Evolutionary conservation across 441 rosid species (phyloP), one percentile per base, ranked within the genome.

Genomic region (Syzygium malaccense): DNA sequence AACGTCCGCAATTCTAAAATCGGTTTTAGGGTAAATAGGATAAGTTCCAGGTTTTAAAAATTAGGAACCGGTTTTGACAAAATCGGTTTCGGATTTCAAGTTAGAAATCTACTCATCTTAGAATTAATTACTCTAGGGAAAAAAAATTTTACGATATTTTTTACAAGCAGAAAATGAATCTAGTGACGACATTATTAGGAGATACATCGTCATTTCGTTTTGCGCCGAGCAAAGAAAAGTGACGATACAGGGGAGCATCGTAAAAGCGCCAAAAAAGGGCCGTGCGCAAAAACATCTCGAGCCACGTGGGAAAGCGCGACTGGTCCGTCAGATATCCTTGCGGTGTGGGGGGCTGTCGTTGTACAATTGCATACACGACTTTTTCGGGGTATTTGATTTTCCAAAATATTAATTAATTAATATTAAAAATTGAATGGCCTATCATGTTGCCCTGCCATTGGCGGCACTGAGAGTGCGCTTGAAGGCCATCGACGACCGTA

Each of bases 271-370:
- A n/a, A n/a, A n/a, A n/a, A n/a, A n/a, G n/a, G n/a, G n/a, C n/a
- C n/a, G n/a, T n/a, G n/a, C 26, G 26, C 48, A 4, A 28, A 86
- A 88, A 88, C 33, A 90, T 90, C 86, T 68, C 28, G 25, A 8
- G 19, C 86, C 92, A 86, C 62, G 51, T 41, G 87, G 89, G 45
- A 10, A 4, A 26, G 53, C 15, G 4, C 48, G 4, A 88, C 53
- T 91, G 91, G 90, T 37, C 80, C 86, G 87, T 89, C 87, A 87
- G 58, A 53, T n/a, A 23, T 17, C 26, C 5, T 30, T 19, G n/a
- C 17, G 33, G 79, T 2, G 26, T 9, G 78, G 28, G n/a, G 0
- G 48, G n/a, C n/a, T 45, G 48, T 45, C 25, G n/a, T 26, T n/a
- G 83, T 23, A 75, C 83, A 14, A 75, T 75, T 26, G 8, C 9